phyloP scores from a whole-genome alignment of 2,329 filamentous ascomycete genomes.

The Xylaria sp. region DNA sequence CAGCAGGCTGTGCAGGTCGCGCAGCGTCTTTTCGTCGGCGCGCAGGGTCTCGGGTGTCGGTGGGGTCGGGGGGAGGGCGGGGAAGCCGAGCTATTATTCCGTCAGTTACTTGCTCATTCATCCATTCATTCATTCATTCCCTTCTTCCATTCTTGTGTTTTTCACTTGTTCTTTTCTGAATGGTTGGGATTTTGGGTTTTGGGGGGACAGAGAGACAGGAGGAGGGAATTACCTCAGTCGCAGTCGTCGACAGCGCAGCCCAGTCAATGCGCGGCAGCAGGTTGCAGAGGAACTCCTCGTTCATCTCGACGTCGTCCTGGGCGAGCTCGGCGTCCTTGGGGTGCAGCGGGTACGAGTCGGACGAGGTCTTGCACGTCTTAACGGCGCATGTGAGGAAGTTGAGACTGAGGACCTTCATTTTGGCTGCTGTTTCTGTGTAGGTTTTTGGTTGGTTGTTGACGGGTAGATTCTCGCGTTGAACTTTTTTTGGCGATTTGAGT shows the following conservation, averaged over 20 bases:
- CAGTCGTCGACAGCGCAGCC: conserved; percentile 69
- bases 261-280: conserved; percentile 85
- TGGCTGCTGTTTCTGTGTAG: conserved; percentile 9
- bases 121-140: no score
- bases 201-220: neutral
- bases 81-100: conserved; percentile 65
- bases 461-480: neutral
- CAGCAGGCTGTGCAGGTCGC: conserved; percentile 74
- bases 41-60: conserved; percentile 59
- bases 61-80: conserved; percentile 59
- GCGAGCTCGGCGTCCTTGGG: conserved; percentile 89
- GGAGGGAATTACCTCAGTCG: conserved; percentile 58
- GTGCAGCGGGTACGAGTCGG: conserved; percentile 81
- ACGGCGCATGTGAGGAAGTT: conserved; percentile 97
- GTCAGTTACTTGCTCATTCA: neutral
- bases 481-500: neutral
- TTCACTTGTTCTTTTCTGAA: neutral
- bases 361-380: conserved; percentile 82
- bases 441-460: neutral
- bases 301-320: conserved; percentile 74
- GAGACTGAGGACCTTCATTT: conserved; percentile 91
- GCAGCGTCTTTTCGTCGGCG: conserved; percentile 62
- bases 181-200: no score
- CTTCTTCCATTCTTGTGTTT: neutral
- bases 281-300: conserved; percentile 74